Base-by-base conservation (phyloP, 306 rosid genomes). In the Cotoneaster glaucophyllus region DNA sequence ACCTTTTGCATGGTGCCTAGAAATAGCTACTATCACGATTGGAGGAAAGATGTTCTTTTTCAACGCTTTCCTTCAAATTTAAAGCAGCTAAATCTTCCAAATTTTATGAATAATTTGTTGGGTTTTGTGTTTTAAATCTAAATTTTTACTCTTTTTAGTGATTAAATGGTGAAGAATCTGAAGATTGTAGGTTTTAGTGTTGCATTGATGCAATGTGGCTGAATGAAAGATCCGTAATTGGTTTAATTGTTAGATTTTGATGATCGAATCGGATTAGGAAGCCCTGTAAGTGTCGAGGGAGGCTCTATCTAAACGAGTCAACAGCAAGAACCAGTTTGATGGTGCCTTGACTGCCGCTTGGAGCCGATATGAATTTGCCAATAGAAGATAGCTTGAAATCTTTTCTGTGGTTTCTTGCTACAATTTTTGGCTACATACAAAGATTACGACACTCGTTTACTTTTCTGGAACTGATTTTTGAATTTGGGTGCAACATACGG, bases 1-100 rank as follows among this genome's bases (percentile, higher is more conserved):
- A 87, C 97, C 97, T 86, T 93, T 93, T 93, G 96, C 91, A 77
- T 76, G 24, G 81, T 85, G 85, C 80, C 82, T 50, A 31, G 70
- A 77, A 45, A 32, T 56, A 50, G 85, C 85, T 87, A 52, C 85
- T 70, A 61, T 37, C 91, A 87, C 91, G 91, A 87, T 87, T 84
- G 88, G 80, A 77, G 84, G 81, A 73, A 61, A 69, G 67, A 74
- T 43, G 11, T 24, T 32, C n/a, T 5, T 7, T 76, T 10, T 34
- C 14, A 50, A n/a, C 70, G 63, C 82, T 71, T 78, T 78, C 70
- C 85, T 82, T 77, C 88, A 82, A 87, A 87, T 85, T 87, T 66
- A 53, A 66, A 67, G 84, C 82, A 85, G 91, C 85, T 29, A 87
- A 34, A 87, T 78, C 62, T 18, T 19, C 5, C 5, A 0, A 11